Evolutionary conservation across 83 land plant genomes (phyloP).

Genomic region (Thuja plicata): DNA sequence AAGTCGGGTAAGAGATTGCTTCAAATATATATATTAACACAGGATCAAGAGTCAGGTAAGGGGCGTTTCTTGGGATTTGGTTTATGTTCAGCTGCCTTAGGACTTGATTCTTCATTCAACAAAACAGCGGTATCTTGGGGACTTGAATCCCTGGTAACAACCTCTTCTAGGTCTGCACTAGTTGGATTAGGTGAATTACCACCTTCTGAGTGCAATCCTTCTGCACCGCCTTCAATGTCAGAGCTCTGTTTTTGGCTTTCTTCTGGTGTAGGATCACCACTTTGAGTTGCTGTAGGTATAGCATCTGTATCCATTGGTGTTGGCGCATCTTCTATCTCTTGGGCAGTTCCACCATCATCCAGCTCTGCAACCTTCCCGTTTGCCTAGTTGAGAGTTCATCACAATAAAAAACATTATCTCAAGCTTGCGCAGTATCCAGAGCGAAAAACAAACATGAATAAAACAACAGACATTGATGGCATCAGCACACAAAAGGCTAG

Average conservation of each 20-base stretch:
- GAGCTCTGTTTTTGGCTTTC: slow-evolving; percentile 67
- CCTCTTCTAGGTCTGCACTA: slow-evolving; percentile 11
- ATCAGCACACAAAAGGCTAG: slow-evolving; percentile 1
- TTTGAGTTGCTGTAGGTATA: slow-evolving; percentile 24
- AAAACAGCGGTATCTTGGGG: not conserved
- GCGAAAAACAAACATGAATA: not conserved
- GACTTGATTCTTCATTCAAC: slow-evolving; percentile 12
- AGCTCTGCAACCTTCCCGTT: slow-evolving; percentile 25
- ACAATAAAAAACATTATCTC: not conserved
- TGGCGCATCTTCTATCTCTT: slow-evolving; percentile 46
- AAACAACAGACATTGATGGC: not conserved
- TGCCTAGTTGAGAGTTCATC: slow-evolving; percentile 5
- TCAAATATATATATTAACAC: not conserved
- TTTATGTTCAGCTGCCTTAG: not conserved
- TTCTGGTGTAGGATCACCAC: slow-evolving; percentile 42
- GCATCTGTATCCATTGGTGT: slow-evolving; percentile 62
- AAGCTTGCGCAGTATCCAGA: not conserved
- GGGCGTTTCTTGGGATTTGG: slow-evolving; percentile 1
- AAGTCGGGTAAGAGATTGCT: not conserved
- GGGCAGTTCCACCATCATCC: slow-evolving; percentile 53
- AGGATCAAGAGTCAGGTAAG: not conserved
- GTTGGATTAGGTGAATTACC: slow-evolving; percentile 15
- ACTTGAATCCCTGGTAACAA: slow-evolving; percentile 8
- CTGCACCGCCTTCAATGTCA: slow-evolving; percentile 46
- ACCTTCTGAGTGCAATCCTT: slow-evolving; percentile 47